phyloP scores from a whole-genome alignment of 257 asterid species.

The Solanum appendiculatum region DNA sequence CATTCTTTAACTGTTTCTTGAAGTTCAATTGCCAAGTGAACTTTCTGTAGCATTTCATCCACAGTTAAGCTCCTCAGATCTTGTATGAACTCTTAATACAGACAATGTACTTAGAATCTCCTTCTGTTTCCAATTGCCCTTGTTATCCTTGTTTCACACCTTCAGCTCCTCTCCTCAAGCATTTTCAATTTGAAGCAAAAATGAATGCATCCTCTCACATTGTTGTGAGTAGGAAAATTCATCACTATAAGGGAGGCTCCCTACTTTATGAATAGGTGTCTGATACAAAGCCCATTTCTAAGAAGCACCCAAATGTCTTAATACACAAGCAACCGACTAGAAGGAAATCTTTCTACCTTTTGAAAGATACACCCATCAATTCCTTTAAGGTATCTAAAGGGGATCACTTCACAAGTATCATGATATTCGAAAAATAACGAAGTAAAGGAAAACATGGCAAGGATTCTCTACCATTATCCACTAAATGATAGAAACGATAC shows the following conservation, averaged over 20 bases:
- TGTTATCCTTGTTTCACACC: background rate
- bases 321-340: background rate
- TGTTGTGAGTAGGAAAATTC: background rate
- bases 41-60: background rate
- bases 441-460: background rate
- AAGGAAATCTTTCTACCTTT: background rate
- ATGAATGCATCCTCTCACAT: background rate
- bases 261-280: background rate
- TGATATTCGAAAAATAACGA: background rate
- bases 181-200: background rate
- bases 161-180: background rate
- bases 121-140: background rate
- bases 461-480: background rate
- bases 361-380: background rate
- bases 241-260: background rate
- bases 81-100: background rate
- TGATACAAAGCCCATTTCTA: background rate
- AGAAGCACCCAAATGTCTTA: background rate
- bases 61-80: background rate
- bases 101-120: background rate
- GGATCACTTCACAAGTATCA: background rate
- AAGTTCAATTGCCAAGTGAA: background rate
- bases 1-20: background rate
- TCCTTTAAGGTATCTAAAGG: background rate
- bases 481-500: background rate